Evolutionary conservation across 306 rosid genomes (phyloP).

Genomic region (Elaeagnus macrophylla): DNA sequence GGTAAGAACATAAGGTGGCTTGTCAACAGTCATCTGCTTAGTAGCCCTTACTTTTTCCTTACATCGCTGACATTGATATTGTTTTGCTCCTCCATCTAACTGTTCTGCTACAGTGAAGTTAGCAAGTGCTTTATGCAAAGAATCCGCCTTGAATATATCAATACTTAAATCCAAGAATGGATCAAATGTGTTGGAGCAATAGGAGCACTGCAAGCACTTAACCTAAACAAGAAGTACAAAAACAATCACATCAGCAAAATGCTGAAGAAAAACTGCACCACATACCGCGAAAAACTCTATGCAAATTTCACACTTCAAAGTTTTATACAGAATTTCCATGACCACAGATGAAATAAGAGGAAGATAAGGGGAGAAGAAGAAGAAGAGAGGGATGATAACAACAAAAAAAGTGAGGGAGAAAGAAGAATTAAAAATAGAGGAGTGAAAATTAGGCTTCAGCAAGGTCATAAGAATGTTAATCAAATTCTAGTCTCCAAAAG

Average conservation of each 20-base stretch:
- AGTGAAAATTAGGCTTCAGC: no score
- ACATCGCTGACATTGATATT: constrained; percentile 84
- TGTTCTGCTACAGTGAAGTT: constrained; percentile 77
- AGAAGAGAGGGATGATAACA: no score
- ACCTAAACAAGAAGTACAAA: constrained; percentile 48
- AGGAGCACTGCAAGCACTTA: constrained; percentile 74
- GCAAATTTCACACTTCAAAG: no score
- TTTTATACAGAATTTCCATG: no score
- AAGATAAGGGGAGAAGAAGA: no score
- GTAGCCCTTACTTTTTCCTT: constrained; percentile 88
- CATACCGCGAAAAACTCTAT: no score
- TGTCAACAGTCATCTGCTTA: constrained; percentile 78
- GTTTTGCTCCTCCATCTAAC: constrained; percentile 90
- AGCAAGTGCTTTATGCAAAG: constrained; percentile 68
- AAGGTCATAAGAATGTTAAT: no score
- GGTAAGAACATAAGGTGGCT: constrained; percentile 85
- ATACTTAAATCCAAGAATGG: constrained; percentile 94
- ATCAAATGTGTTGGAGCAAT: constrained; percentile 79
- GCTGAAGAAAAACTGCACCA: not conserved
- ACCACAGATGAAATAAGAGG: no score
- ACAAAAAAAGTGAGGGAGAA: no score
- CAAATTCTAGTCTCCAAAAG: no score
- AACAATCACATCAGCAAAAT: not conserved
- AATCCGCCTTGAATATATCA: constrained; percentile 80
- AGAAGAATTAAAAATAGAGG: no score